These are phyloP conservation scores for Eucalyptus marginata DNA, from an alignment of 345 rosid species.

Conservation along the genomic window DNA sequence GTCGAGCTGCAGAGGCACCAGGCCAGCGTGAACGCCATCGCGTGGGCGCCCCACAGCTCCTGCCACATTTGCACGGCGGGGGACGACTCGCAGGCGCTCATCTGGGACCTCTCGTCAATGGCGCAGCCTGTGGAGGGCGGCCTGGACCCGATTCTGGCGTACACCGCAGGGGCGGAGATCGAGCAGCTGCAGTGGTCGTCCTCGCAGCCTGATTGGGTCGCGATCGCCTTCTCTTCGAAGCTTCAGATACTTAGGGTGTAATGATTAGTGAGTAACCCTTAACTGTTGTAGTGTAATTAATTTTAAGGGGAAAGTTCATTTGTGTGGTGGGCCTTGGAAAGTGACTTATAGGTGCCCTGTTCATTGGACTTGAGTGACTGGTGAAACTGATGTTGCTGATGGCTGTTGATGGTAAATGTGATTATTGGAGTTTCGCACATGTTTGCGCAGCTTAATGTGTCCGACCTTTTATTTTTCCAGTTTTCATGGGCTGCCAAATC, in stretches of 20 bases:
- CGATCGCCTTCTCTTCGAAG: slow-evolving; percentile 87
- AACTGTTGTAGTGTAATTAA: not conserved
- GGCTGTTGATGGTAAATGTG: not conserved
- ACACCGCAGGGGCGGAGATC: slow-evolving; percentile 92
- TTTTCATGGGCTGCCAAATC: not conserved
- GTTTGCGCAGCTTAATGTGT: not conserved
- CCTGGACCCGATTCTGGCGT: slow-evolving; percentile 87
- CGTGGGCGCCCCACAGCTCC: slow-evolving; percentile 99
- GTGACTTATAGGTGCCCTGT: not conserved
- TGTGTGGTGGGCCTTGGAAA: not conserved
- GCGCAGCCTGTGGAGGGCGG: slow-evolving; percentile 96
- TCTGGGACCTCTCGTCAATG: slow-evolving; percentile 95
- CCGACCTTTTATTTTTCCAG: not conserved
- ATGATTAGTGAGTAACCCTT: not conserved
- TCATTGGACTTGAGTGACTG: not conserved
- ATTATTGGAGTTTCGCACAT: not conserved
- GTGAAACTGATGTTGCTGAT: not conserved
- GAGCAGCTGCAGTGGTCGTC: slow-evolving; percentile 98
- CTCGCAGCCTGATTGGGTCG: slow-evolving; percentile 99
- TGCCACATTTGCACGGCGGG: slow-evolving; percentile 97
- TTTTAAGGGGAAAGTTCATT: not conserved
- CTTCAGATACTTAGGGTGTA: slow-evolving; percentile 96
- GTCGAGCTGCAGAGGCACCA: slow-evolving; percentile 94
- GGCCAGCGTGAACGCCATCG: slow-evolving; percentile 81
- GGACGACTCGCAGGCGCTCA: slow-evolving; percentile 91